A percentile compares a stretch with the other conserved stretches of the same genome.
Evolutionary conservation across 192 early-diverging fungal genomes (phyloP).

Genomic region (Phycomyces nitens): DNA sequence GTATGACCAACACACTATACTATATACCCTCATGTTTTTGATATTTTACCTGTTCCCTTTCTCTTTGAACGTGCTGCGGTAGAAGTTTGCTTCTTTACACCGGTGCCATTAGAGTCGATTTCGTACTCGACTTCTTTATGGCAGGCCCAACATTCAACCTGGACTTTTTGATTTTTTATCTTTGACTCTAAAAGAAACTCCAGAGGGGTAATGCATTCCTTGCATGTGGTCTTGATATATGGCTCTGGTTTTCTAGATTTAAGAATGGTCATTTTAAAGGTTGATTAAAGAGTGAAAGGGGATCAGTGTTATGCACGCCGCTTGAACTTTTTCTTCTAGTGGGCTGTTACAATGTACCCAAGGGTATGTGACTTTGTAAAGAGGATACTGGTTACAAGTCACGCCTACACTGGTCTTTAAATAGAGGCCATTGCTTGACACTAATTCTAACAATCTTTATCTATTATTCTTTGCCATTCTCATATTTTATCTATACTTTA

Average conservation of each 20-base stretch:
- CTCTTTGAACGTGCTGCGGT: constrained; percentile 15
- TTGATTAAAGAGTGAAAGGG: not conserved
- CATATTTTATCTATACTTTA: no score
- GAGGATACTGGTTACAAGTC: not conserved
- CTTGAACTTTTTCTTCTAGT: constrained; percentile 1
- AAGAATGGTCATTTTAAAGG: constrained; percentile 25
- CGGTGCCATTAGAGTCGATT: constrained; percentile 35
- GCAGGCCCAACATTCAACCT: constrained; percentile 58
- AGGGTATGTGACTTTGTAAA: not conserved
- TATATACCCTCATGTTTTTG: no score
- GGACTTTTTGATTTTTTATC: constrained; percentile 28
- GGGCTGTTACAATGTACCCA: not conserved
- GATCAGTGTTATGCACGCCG: not conserved
- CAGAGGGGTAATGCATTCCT: constrained; percentile 43
- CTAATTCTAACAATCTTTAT: no score
- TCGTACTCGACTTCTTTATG: constrained; percentile 41
- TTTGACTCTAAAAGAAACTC: constrained; percentile 46
- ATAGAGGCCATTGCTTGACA: no score
- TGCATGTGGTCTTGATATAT: constrained; percentile 48
- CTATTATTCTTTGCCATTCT: no score
- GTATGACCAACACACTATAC: constrained; percentile 52
- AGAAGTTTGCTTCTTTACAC: constrained; percentile 19
- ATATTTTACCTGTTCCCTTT: constrained; percentile 32
- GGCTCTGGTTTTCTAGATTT: constrained; percentile 51
- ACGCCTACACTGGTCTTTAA: no score